Percentiles rank a stretch among this genome's conserved stretches.
phyloP scores from a whole-genome alignment of 768 basidiomycete genomes.

The Dendrothele bispora region DNA sequence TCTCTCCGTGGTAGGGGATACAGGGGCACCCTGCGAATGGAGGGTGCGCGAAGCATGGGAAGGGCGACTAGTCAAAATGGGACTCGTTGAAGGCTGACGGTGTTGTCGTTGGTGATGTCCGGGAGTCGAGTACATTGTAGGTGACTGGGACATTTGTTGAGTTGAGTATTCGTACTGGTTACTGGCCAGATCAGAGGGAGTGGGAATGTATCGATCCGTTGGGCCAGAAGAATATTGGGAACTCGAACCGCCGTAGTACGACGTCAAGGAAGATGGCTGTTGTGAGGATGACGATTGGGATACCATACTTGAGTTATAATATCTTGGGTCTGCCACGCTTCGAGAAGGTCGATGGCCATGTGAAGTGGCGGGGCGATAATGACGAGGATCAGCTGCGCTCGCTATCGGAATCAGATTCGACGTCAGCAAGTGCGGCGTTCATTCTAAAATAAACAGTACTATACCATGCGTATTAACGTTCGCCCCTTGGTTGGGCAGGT shows the following conservation, averaged over 20 bases:
- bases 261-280: slow-evolving; percentile 16
- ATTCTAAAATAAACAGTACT: not conserved
- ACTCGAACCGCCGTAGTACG: slow-evolving; percentile 19
- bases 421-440: not conserved
- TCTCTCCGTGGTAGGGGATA: slow-evolving; percentile 55
- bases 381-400: slow-evolving; percentile 5
- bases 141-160: slow-evolving; percentile 12
- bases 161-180: slow-evolving; percentile 27
- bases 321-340: slow-evolving; percentile 17
- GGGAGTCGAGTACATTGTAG: slow-evolving; percentile 13
- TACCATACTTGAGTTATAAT: slow-evolving; percentile 19
- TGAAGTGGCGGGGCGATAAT: slow-evolving; percentile 5
- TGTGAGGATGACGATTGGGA: slow-evolving; percentile 19
- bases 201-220: slow-evolving; percentile 44
- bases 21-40: slow-evolving; percentile 34
- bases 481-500: slow-evolving; percentile 1
- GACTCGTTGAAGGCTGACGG: slow-evolving; percentile 3
- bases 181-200: slow-evolving; percentile 44
- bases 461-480: slow-evolving; percentile 2
- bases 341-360: slow-evolving; percentile 12
- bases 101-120: slow-evolving; percentile 8
- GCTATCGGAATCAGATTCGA: not conserved
- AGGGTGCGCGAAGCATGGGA: not conserved
- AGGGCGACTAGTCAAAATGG: slow-evolving; percentile 10
- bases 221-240: slow-evolving; percentile 15